Evolutionary conservation across 371 early-diverging fungal genomes (phyloP).

Genomic region (Choanephora cucurbitarum): DNA sequence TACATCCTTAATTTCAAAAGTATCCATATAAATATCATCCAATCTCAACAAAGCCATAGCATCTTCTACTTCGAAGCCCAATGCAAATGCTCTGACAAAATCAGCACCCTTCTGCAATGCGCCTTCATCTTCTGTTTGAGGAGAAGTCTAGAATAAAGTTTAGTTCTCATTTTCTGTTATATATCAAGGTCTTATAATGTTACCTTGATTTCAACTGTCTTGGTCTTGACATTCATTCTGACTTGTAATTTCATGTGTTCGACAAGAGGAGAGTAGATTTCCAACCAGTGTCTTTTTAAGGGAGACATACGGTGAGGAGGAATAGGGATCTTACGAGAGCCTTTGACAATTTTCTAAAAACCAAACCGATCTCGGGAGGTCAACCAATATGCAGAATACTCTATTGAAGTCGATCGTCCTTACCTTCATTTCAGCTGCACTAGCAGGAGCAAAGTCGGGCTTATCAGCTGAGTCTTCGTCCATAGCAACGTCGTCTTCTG

Average conservation of each 20-base stretch:
- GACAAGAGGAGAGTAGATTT: slow-evolving; percentile 99
- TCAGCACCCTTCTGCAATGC: slow-evolving; percentile 94
- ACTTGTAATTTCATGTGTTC: slow-evolving; percentile 97
- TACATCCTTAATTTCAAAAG: slow-evolving; percentile 98
- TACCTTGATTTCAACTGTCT: slow-evolving; percentile 90
- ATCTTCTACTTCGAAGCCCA: slow-evolving; percentile 95
- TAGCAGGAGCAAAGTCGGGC: slow-evolving; percentile 46
- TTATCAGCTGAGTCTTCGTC: slow-evolving; percentile 44
- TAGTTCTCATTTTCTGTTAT: too few species aligned
- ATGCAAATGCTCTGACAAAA: slow-evolving; percentile 91
- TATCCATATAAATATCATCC: slow-evolving; percentile 95
- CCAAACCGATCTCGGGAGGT: slow-evolving; percentile 1
- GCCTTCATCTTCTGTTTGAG: slow-evolving; percentile 83
- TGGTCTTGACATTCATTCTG: slow-evolving; percentile 91
- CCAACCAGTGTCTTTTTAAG: slow-evolving; percentile 95
- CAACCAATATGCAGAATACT: too few species aligned
- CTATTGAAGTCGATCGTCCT: too few species aligned
- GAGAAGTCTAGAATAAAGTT: slow-evolving; percentile 62
- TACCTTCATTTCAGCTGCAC: slow-evolving; percentile 38
- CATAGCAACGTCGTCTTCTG: slow-evolving; percentile 54
- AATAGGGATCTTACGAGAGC: slow-evolving; percentile 84
- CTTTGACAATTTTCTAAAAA: slow-evolving; percentile 42
- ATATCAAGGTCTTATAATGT: too few species aligned
- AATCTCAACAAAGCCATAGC: slow-evolving; percentile 92
- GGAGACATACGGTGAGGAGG: slow-evolving; percentile 93